Conservation (phyloP, 306 rosid species). For the Pterocarpus santalinus region DNA sequence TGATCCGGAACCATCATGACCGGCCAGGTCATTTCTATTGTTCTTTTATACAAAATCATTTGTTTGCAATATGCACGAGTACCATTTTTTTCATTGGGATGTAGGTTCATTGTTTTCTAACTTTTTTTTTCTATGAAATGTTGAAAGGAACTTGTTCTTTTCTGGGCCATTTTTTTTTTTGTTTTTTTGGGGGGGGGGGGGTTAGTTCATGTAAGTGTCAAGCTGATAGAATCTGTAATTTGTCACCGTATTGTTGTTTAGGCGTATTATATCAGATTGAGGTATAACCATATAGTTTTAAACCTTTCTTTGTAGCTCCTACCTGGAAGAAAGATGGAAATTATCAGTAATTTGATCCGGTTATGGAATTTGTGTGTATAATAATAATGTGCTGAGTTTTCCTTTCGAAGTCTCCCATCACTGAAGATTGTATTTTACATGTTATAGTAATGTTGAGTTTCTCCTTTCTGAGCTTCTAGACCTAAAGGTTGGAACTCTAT, state of each 20-base stretch:
- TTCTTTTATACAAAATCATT: slow-evolving; percentile 62
- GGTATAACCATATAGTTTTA: slow-evolving; percentile 21
- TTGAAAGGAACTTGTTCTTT: slow-evolving; percentile 1
- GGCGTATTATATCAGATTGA: slow-evolving; percentile 43
- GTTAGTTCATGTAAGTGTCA: slow-evolving; percentile 38
- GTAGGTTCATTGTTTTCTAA: slow-evolving; percentile 54
- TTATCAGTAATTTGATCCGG: slow-evolving; percentile 25
- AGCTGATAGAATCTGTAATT: slow-evolving; percentile 50
- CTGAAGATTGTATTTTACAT: background rate
- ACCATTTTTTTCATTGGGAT: slow-evolving; percentile 58
- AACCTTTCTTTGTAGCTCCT: slow-evolving; percentile 29
- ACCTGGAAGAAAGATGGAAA: background rate
- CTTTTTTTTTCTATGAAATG: slow-evolving; percentile 48
- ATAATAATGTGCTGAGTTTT: slow-evolving; percentile 3
- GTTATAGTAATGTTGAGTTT: background rate
- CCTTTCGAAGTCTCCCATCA: background rate
- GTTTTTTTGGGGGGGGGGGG: background rate
- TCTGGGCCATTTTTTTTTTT: background rate
- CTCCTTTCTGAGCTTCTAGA: background rate
- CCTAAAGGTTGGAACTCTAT: background rate
- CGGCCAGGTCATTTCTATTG: slow-evolving; percentile 18
- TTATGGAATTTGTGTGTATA: slow-evolving; percentile 11
- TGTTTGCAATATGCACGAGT: slow-evolving; percentile 57
- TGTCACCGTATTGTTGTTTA: slow-evolving; percentile 9
- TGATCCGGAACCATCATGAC: slow-evolving; percentile 74